A percentile compares a stretch with the other conserved stretches of the same genome.
These are phyloP conservation scores for Discostella stelligeroides DNA, from an alignment of 108 stramenopile species.

Conservation along the genomic window DNA sequence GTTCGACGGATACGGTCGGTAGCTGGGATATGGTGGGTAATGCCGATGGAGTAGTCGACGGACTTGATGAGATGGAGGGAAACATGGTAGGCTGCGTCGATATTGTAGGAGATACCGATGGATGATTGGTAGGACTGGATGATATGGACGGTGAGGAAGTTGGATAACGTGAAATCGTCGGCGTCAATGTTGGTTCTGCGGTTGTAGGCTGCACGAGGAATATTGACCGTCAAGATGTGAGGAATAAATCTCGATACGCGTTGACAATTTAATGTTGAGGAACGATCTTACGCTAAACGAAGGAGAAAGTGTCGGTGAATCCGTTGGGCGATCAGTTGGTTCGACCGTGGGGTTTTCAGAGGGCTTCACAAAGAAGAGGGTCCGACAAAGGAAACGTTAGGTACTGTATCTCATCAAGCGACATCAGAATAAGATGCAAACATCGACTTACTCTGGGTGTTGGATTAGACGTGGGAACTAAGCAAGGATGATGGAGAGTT, in stretches of 20 bases:
- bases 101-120: background rate
- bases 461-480: background rate
- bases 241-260: background rate
- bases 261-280: background rate
- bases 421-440: too few species aligned
- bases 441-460: background rate
- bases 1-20: constrained; percentile 10
- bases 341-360: background rate
- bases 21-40: too few species aligned
- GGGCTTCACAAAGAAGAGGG: background rate
- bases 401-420: background rate
- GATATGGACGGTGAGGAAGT: background rate
- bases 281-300: background rate
- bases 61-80: constrained; percentile 21
- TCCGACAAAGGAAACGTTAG: background rate
- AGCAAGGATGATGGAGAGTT: background rate
- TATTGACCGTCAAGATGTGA: background rate
- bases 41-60: too few species aligned
- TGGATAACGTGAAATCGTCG: background rate
- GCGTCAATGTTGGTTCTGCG: constrained; percentile 2
- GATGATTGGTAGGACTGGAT: background rate
- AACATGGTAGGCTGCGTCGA: constrained; percentile 2
- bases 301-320: background rate
- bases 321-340: constrained; percentile 3
- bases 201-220: constrained; percentile 7